Evolutionary conservation across 2,329 filamentous ascomycete genomes (phyloP).

Genomic region (Chaetomium strumarium): DNA sequence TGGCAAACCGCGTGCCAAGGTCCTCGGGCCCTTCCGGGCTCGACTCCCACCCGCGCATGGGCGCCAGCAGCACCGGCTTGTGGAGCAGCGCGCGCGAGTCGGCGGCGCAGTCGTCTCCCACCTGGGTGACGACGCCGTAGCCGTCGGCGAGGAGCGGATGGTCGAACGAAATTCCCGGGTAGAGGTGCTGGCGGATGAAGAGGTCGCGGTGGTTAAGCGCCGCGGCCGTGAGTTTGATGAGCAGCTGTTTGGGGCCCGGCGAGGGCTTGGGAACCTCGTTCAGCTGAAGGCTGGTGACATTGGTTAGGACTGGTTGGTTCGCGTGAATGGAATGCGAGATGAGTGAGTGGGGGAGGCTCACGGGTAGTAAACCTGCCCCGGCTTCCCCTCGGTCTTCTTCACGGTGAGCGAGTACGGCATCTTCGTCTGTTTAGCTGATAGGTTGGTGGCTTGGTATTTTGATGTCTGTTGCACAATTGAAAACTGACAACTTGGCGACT

Average conservation of each 20-base stretch:
- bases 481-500: no score
- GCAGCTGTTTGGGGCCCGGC: constrained; percentile 61
- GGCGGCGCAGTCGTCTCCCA: constrained; percentile 45
- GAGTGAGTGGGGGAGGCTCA: constrained; percentile 26
- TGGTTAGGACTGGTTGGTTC: constrained; percentile 9
- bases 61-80: constrained; percentile 72
- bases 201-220: constrained; percentile 93
- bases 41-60: constrained; percentile 70
- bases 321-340: no score
- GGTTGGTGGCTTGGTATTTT: not conserved
- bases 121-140: constrained; percentile 62
- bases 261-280: constrained; percentile 57
- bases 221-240: constrained; percentile 70
- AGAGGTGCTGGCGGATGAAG: constrained; percentile 88
- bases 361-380: constrained; percentile 84
- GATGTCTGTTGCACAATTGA: not conserved
- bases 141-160: constrained; percentile 79
- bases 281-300: constrained; percentile 45
- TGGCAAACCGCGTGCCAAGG: constrained; percentile 45
- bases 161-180: constrained; percentile 76
- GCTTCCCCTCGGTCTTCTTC: constrained; percentile 70
- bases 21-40: constrained; percentile 69
- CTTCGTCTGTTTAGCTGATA: constrained; percentile 9
- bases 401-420: constrained; percentile 57
- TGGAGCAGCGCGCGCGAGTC: constrained; percentile 38